phyloP scores from a whole-genome alignment of 768 basidiomycete species.

The Hysterangium stoloniferum region DNA sequence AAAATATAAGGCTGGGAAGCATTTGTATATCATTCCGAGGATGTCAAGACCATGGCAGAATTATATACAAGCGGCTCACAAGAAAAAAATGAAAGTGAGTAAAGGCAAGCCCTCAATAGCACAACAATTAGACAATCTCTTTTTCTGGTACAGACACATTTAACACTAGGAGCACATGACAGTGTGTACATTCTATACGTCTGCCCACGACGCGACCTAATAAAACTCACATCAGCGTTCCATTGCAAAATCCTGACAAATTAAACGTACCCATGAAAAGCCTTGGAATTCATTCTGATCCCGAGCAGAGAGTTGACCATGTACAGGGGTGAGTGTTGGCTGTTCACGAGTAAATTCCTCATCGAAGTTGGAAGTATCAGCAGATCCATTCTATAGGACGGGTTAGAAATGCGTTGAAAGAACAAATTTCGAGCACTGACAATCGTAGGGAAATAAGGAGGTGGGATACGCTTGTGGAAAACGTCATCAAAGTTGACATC shows the following conservation, averaged over 20 bases:
- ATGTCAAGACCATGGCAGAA: too few species aligned
- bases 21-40: too few species aligned
- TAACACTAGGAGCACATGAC: too few species aligned
- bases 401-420: conserved; percentile 14
- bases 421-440: conserved; percentile 40
- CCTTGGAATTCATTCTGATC: conserved; percentile 96
- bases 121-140: too few species aligned
- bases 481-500: conserved; percentile 97
- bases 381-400: conserved; percentile 58
- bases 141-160: too few species aligned
- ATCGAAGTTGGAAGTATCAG: conserved; percentile 46
- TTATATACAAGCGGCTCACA: too few species aligned
- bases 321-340: conserved; percentile 95
- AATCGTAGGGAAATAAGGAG: conserved; percentile 95
- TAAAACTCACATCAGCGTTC: neutral
- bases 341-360: conserved; percentile 94
- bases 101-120: too few species aligned
- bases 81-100: too few species aligned
- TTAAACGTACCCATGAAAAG: conserved; percentile 81
- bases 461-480: conserved; percentile 93
- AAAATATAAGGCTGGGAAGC: too few species aligned
- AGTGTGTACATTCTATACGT: neutral
- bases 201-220: conserved; percentile 12
- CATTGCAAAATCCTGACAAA: neutral
- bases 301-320: conserved; percentile 80